Evolutionary conservation across 1,139 yeast genomes (phyloP).

Genomic region (Citeromyces hawaiiensis): DNA sequence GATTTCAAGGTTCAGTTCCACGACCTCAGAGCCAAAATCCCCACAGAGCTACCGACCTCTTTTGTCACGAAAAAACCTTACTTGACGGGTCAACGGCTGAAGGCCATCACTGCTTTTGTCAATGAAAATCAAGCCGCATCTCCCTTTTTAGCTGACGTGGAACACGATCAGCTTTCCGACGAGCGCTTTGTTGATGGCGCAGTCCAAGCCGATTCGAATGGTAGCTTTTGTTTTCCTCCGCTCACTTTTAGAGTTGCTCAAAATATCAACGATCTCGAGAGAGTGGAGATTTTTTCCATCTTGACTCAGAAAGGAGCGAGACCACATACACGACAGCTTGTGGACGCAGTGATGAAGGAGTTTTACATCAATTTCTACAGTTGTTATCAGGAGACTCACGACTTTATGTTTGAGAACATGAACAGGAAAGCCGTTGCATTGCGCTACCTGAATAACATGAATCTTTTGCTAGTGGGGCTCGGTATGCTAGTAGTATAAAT

Average conservation of each 20-base stretch:
- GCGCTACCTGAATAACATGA: slow-evolving; percentile 17
- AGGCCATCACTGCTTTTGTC: slow-evolving; percentile 46
- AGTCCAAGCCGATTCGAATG: slow-evolving; percentile 12
- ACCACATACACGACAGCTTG: slow-evolving; percentile 13
- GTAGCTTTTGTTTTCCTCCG: slow-evolving; percentile 15
- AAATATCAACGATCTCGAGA: slow-evolving; percentile 33
- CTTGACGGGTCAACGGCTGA: slow-evolving; percentile 42
- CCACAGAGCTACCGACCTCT: slow-evolving; percentile 36
- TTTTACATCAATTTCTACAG: slow-evolving; percentile 12
- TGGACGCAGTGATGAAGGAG: slow-evolving; percentile 14
- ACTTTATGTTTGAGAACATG: slow-evolving; percentile 14
- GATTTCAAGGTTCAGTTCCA: slow-evolving; percentile 51
- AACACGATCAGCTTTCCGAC: background rate
- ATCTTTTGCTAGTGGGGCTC: slow-evolving; percentile 18
- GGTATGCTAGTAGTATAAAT: slow-evolving; percentile 17
- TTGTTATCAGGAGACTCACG: slow-evolving; percentile 17
- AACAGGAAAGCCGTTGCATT: slow-evolving; percentile 16
- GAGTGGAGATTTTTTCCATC: slow-evolving; percentile 13
- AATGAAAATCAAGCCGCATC: slow-evolving; percentile 26
- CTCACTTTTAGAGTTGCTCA: slow-evolving; percentile 49
- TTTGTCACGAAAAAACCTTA: slow-evolving; percentile 39
- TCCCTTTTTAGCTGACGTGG: slow-evolving; percentile 8
- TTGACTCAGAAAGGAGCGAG: slow-evolving; percentile 7
- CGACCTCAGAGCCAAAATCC: slow-evolving; percentile 46
- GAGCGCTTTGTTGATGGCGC: background rate